phyloP scores from a whole-genome alignment of 1,139 yeast species.

The Saccharomyces hybrid region DNA sequence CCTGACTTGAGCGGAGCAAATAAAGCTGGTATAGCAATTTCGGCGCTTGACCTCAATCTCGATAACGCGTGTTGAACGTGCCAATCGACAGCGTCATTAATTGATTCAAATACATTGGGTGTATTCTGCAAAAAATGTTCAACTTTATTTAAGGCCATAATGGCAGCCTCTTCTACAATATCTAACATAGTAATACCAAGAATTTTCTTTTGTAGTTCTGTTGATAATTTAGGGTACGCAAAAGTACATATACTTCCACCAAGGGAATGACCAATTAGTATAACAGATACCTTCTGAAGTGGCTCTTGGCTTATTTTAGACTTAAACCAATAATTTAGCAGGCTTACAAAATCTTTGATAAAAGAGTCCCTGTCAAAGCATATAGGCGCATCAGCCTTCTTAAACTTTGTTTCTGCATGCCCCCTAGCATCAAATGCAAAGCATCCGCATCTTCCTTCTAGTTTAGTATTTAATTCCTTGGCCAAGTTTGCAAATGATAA shows the following conservation, averaged over 20 bases:
- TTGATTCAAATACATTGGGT: slow-evolving; percentile 49
- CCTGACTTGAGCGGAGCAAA: slow-evolving; percentile 29
- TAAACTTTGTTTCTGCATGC: slow-evolving; percentile 51
- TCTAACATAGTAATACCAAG: slow-evolving; percentile 74
- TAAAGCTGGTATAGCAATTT: slow-evolving; percentile 67
- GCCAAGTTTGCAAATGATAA: slow-evolving; percentile 62
- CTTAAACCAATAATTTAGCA: slow-evolving; percentile 37
- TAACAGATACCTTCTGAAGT: slow-evolving; percentile 29
- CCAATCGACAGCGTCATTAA: slow-evolving; percentile 72
- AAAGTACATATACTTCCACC: slow-evolving; percentile 82
- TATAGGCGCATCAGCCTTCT: slow-evolving; percentile 21
- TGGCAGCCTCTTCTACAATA: slow-evolving; percentile 90
- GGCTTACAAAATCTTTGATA: slow-evolving; percentile 46
- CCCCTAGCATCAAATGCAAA: slow-evolving; percentile 76
- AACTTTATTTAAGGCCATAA: slow-evolving; percentile 61
- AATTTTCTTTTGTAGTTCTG: slow-evolving; percentile 28
- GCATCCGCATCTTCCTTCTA: slow-evolving; percentile 40
- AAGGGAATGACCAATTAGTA: slow-evolving; percentile 80
- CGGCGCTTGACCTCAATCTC: slow-evolving; percentile 54
- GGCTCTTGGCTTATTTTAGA: slow-evolving; percentile 21
- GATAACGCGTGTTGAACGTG: slow-evolving; percentile 52
- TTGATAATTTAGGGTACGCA: slow-evolving; percentile 31
- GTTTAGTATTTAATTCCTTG: slow-evolving; percentile 28
- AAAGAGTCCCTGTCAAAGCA: slow-evolving; percentile 48
- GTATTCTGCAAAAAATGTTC: slow-evolving; percentile 50